These are phyloP conservation scores for Smittium mucronatum DNA, from an alignment of 371 early-diverging fungal genomes.

Conservation along the genomic window DNA sequence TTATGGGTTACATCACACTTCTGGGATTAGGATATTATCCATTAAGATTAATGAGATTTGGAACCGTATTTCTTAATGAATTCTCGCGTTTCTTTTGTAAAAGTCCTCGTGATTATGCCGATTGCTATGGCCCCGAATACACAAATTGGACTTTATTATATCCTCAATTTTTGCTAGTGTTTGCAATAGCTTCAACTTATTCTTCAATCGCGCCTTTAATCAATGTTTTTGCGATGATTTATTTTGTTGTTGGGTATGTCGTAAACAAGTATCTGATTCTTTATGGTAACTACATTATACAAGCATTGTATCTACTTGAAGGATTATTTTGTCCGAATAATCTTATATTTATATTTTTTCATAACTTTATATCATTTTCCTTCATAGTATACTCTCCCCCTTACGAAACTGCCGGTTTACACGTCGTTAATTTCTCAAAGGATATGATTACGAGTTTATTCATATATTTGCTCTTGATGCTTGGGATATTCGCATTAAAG, in stretches of 20 bases:
- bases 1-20: constrained; percentile 57
- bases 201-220: constrained; percentile 75
- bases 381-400: constrained; percentile 50
- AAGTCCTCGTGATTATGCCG: constrained; percentile 52
- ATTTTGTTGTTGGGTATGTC: constrained; percentile 56
- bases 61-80: constrained; percentile 35
- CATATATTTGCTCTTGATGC: constrained; percentile 73
- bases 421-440: constrained; percentile 57
- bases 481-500: constrained; percentile 59
- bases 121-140: constrained; percentile 41
- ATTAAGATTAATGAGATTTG: constrained; percentile 53
- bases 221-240: constrained; percentile 59
- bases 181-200: constrained; percentile 75
- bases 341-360: background rate
- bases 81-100: constrained; percentile 38
- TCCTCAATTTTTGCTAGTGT: constrained; percentile 57
- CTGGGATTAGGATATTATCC: constrained; percentile 50
- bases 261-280: constrained; percentile 67
- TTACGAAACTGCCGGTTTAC: constrained; percentile 67
- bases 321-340: background rate
- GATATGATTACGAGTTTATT: constrained; percentile 62
- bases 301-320: background rate
- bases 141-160: constrained; percentile 50
- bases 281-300: constrained; percentile 32
- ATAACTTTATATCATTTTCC: background rate